Percentiles rank a stretch among this genome's conserved stretches.
These are phyloP conservation scores for Mycena pura DNA, from an alignment of 768 basidiomycete species.

Conservation along the genomic window DNA sequence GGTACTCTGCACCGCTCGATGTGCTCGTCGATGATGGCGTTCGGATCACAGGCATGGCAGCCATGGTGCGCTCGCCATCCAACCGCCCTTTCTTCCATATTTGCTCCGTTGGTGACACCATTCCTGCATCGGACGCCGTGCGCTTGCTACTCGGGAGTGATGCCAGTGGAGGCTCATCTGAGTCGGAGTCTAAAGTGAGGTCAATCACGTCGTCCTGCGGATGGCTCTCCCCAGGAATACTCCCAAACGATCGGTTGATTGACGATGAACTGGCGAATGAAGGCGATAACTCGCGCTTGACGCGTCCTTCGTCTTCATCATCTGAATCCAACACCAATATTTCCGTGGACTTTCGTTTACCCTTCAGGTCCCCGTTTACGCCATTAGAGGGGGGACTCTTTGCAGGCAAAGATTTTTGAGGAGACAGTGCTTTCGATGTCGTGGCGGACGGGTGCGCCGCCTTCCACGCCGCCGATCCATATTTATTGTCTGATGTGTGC, in stretches of 20 bases:
- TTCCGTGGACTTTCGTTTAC: conserved; percentile 56
- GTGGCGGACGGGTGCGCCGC: conserved; percentile 51
- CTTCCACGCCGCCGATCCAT: conserved; percentile 77
- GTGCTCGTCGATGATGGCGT: conserved; percentile 3
- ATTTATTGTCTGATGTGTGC: conserved; percentile 91
- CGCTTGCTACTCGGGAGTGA: conserved; percentile 58
- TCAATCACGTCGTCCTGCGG: conserved; percentile 73
- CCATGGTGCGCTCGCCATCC: conserved; percentile 33
- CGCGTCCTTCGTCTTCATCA: conserved; percentile 78
- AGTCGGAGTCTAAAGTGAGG: conserved; percentile 81
- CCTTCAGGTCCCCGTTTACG: conserved; percentile 43
- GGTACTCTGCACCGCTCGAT: conserved; percentile 13
- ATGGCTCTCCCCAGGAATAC: conserved; percentile 33
- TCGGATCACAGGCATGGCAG: conserved; percentile 1
- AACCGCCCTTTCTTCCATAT: conserved; percentile 74
- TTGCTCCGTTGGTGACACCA: conserved; percentile 62
- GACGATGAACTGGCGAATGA: conserved; percentile 57
- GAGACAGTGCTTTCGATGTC: conserved; percentile 33
- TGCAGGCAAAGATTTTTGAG: conserved; percentile 41
- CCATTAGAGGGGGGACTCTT: conserved; percentile 31
- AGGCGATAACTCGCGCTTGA: conserved; percentile 78
- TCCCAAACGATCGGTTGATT: conserved; percentile 39
- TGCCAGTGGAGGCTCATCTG: conserved; percentile 63
- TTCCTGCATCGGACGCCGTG: conserved; percentile 60
- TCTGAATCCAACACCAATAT: conserved; percentile 77